Evolutionary conservation across 2,329 filamentous ascomycete genomes (phyloP), one percentile per base, ranked within the genome.

Genomic region (Hirsutella rhossiliensis): DNA sequence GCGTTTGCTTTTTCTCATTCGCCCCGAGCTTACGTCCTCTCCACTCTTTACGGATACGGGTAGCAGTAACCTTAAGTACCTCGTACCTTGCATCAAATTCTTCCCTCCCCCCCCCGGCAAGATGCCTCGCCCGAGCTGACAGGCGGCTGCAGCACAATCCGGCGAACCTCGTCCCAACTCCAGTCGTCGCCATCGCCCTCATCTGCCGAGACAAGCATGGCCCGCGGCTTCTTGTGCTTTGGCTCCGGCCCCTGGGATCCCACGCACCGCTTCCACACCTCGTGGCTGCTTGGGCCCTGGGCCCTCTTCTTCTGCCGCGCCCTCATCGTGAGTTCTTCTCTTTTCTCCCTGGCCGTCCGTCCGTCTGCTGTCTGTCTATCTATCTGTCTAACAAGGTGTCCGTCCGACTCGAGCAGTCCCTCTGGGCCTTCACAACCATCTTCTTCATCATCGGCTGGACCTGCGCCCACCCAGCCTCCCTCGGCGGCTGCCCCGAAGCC

Each of bases 241-340:
- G 63, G 64, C 41, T 57, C 50, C 28, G 64, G 62, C 49, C 56
- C 60, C 29, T 77, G 68, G 66, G 73, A 78, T 56, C 71, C 72
- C 7, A 67, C 74, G 37, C 73, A 82, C 61, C 77, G 82, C 46
- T 88, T 84, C 64, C 77, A 80, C 60, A 92, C 86, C 15, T 94
- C 86, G 13, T 94, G 86, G 85, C 62, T 89, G 9, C 62, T 94
- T n/a, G 63, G 78, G 20, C 83, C 86, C 0, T 72, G 72, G 54
- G 54, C 72, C 2, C 70, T 90, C 40, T 80, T 78, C 51, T 63
- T 59, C 43, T 57, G 75, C 42, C 78, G 81, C 48, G 73, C 73
- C 41, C 47, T 68, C 36, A 68, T 80, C 56, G 68, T 75, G 62
- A 54, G 69, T 71, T n/a, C 9, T n/a, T 38, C 30, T 34, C 17